Evolutionary conservation across 192 early-diverging fungal genomes (phyloP).

Genomic region (Coemansia sp.): DNA sequence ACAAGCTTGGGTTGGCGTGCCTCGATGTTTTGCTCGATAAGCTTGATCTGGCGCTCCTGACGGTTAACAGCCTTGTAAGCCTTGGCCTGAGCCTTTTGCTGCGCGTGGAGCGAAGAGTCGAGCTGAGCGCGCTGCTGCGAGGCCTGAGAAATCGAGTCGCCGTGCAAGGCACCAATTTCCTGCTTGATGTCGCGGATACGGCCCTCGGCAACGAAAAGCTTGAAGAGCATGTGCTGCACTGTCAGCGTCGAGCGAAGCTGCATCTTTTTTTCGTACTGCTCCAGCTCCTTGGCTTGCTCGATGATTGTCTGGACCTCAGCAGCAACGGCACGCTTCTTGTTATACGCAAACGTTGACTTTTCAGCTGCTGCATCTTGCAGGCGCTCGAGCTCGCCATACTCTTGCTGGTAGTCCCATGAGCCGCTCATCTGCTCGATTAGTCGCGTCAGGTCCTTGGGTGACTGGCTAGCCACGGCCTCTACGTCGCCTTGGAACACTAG

Average conservation of each 20-base stretch:
- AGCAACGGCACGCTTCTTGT: slow-evolving; percentile 84
- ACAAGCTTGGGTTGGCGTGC: slow-evolving; percentile 50
- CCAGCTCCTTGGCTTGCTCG: slow-evolving; percentile 90
- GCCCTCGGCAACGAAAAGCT: slow-evolving; percentile 84
- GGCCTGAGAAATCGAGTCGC: slow-evolving; percentile 35
- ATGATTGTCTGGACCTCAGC: slow-evolving; percentile 90
- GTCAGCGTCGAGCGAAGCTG: slow-evolving; percentile 60
- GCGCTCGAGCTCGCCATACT: slow-evolving; percentile 83
- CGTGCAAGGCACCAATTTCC: slow-evolving; percentile 60
- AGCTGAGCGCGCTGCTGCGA: slow-evolving; percentile 55
- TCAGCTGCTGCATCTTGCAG: slow-evolving; percentile 85
- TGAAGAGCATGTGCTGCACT: slow-evolving; percentile 79
- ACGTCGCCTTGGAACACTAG: slow-evolving; percentile 99
- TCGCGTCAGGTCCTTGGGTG: slow-evolving; percentile 85
- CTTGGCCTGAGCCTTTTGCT: slow-evolving; percentile 68
- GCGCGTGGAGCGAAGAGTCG: slow-evolving; percentile 60
- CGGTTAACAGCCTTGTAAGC: slow-evolving; percentile 69
- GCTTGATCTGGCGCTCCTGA: slow-evolving; percentile 72
- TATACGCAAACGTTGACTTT: slow-evolving; percentile 83
- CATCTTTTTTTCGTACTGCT: slow-evolving; percentile 75
- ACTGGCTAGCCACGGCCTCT: slow-evolving; percentile 94
- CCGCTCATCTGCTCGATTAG: slow-evolving; percentile 97
- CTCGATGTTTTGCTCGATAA: slow-evolving; percentile 70
- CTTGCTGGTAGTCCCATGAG: slow-evolving; percentile 82
- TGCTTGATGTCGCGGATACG: slow-evolving; percentile 60